Percentiles rank a stretch among this genome's conserved stretches.
phyloP scores from a whole-genome alignment of 139 green algal species.

The Chlorella sp. region DNA sequence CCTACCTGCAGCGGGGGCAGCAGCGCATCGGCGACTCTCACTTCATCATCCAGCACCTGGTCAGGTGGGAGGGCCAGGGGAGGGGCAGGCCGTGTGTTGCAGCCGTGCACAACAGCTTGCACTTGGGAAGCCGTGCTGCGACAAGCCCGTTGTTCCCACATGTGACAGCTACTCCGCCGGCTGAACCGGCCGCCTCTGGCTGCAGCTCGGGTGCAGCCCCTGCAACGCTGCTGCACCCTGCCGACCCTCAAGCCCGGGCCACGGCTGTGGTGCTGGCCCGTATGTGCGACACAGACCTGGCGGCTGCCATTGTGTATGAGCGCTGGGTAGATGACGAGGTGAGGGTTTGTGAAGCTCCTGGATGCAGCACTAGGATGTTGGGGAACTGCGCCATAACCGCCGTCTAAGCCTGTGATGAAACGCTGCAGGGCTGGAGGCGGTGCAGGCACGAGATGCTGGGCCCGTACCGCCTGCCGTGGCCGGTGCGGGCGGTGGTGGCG shows the following conservation, averaged over 20 bases:
- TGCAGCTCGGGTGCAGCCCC: neutral
- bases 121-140: too few relatives aligned
- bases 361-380: too few relatives aligned
- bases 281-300: conserved; percentile 11
- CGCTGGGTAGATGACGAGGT: neutral
- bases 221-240: neutral
- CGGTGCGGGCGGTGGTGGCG: neutral
- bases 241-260: neutral
- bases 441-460: neutral
- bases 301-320: neutral
- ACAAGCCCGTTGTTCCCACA: too few relatives aligned
- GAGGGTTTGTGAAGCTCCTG: too few relatives aligned
- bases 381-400: too few relatives aligned
- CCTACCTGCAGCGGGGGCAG: neutral
- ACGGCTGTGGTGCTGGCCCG: neutral
- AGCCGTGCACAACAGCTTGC: too few relatives aligned
- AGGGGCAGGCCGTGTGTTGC: too few relatives aligned
- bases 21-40: neutral
- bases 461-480: neutral
- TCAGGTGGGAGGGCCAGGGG: neutral
- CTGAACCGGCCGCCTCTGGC: too few relatives aligned
- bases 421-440: neutral
- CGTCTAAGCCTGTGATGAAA: too few relatives aligned
- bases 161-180: too few relatives aligned
- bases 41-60: conserved; percentile 9